A percentile compares a stretch with the other conserved stretches of the same genome.
These are phyloP conservation scores for Eucalyptus urophylla DNA, from an alignment of 345 rosid genomes.

Conservation along the genomic window DNA sequence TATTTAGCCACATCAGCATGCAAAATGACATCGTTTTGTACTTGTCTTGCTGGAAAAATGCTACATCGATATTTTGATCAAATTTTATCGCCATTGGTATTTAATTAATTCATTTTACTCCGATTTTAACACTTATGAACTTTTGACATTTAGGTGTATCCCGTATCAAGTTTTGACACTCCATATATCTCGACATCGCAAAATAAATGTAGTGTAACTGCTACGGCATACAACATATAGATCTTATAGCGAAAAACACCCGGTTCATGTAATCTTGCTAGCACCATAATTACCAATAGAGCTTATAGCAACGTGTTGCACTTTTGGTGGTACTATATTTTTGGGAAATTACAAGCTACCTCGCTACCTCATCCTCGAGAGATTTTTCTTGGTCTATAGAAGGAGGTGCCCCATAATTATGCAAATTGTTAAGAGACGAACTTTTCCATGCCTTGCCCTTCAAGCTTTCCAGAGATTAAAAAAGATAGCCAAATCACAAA, in stretches of 20 bases:
- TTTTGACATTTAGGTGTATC: too few relatives aligned
- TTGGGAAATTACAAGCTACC: neutral
- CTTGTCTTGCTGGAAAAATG: too few relatives aligned
- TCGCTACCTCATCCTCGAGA: neutral
- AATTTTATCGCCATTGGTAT: too few relatives aligned
- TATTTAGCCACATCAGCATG: too few relatives aligned
- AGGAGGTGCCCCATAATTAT: neutral
- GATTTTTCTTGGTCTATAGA: neutral
- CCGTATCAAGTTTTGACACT: too few relatives aligned
- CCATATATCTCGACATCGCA: accelerated
- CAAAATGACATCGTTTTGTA: too few relatives aligned
- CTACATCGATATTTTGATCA: accelerated
- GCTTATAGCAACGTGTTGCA: neutral
- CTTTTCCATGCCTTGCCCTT: neutral
- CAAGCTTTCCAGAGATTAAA: neutral
- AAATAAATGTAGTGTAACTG: accelerated
- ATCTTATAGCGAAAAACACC: neutral
- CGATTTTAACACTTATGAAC: accelerated
- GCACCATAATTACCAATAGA: neutral
- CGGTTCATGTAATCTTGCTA: neutral
- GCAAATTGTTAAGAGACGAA: neutral
- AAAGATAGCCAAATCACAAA: neutral
- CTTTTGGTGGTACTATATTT: neutral
- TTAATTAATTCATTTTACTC: too few relatives aligned
- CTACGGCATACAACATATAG: neutral